These are phyloP conservation scores for Acacia confusa DNA, from an alignment of 306 rosid genomes.

Conservation along the genomic window DNA sequence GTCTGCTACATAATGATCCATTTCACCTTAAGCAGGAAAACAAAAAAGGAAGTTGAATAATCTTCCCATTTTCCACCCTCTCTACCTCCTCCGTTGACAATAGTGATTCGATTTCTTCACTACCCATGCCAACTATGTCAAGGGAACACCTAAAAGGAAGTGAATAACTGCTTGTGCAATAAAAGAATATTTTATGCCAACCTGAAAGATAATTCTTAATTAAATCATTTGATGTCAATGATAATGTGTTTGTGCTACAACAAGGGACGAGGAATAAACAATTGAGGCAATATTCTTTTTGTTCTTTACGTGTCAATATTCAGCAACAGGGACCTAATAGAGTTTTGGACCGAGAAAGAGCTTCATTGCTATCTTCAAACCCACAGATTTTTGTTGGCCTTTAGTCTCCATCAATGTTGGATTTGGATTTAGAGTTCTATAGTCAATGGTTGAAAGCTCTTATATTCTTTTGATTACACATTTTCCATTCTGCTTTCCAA, in stretches of 20 bases:
- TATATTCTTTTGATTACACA: not conserved
- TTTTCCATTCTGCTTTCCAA: slow-evolving; percentile 25
- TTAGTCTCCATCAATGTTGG: not conserved
- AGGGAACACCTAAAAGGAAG: not conserved
- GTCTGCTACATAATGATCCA: not conserved
- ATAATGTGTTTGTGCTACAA: not conserved
- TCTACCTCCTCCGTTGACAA: not conserved
- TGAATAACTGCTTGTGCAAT: not conserved
- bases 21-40: not conserved
- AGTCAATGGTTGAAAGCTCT: slow-evolving; percentile 6
- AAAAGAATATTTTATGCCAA: not conserved
- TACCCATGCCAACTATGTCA: not conserved
- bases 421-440: not conserved
- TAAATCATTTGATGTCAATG: not conserved
- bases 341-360: not conserved
- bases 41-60: not conserved
- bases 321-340: not conserved
- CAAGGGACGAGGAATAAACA: not conserved
- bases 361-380: not conserved
- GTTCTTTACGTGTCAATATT: not conserved
- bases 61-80: slow-evolving; percentile 21
- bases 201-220: not conserved
- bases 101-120: slow-evolving; percentile 18
- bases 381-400: not conserved
- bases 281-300: not conserved